Base-by-base conservation (phyloP, 306 rosid species). In the Ammopiptanthus mongolicus region DNA sequence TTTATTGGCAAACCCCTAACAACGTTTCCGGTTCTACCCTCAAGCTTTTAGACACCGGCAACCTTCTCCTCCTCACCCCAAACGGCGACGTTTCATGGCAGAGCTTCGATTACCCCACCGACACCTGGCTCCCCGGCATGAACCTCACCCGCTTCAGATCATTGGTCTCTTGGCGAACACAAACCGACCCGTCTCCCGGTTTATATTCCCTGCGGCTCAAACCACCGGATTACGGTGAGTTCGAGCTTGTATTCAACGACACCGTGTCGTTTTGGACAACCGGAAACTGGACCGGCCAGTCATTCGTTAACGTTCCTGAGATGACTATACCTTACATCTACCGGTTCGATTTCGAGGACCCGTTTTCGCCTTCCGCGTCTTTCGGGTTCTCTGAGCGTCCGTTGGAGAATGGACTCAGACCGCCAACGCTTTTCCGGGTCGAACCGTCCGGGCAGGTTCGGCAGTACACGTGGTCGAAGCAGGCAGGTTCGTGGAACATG, bases 91-190 rank as follows among this genome's bases (percentile, higher is more conserved):
- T 88, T 58, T 62, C 71, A 1, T 92, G 96, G 96, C 98, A 92
- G 76, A 92, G 98, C 85, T 92, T 92, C 80, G 94, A 92, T 17
- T 73, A 69, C 19, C 98, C 98, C 6, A 75, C 94, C 2, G 92
- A 92, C 71, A 86, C 88, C 15, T 92, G 96, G 96, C 86, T 92
- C 0, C 96, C 98, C 0, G 98, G 94, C 1, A 90, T 92, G 90
- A 88, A 92, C 55, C 85, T 92, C 31, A 87, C 98, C 44, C 69
- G 53, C 0, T 65, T 42, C n/a, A 75, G 71, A 6, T 75, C 47
- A 1, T 58, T 92, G 19, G 36, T 61, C 3, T 82, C 90, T 0
- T 92, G 98, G 98, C 76, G 81, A 25, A 76, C 87, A 80, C 17
- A 41, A 6, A 70, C 80, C 1, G 88, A 92, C 81, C 98, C 98